Conservation (phyloP, 306 rosid species). For the Spatholobus suberectus region DNA sequence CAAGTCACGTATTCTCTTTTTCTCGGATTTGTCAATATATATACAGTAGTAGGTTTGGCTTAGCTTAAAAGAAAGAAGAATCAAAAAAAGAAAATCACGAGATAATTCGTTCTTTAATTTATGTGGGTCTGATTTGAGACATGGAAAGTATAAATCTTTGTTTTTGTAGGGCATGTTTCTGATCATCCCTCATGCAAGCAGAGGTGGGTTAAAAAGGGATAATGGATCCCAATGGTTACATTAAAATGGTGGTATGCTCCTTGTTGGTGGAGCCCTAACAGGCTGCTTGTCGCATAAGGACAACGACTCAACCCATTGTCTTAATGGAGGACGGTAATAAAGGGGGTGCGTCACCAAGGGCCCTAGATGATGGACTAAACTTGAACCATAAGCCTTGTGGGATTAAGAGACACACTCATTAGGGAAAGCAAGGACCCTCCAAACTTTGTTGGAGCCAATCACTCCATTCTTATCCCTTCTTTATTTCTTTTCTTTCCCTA, state of each 20-base stretch:
- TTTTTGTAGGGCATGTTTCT: conserved; percentile 9
- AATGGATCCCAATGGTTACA: conserved; percentile 35
- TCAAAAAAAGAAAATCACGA: background rate
- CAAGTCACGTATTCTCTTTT: conserved; percentile 25
- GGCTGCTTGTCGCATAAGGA: conserved; percentile 28
- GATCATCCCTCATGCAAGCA: conserved; percentile 19
- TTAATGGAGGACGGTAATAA: conserved; percentile 32
- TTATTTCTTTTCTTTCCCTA: conserved; percentile 42
- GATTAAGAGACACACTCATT: conserved; percentile 54
- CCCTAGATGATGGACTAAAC: conserved; percentile 44
- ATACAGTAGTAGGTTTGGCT: background rate
- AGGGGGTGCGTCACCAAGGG: conserved; percentile 50
- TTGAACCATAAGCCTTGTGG: conserved; percentile 50
- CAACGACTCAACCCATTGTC: conserved; percentile 37
- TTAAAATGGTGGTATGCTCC: background rate
- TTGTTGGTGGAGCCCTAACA: conserved; percentile 31
- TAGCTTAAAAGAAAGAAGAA: conserved; percentile 6
- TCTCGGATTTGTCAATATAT: conserved; percentile 33
- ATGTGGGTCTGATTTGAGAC: conserved; percentile 18
- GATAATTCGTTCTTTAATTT: background rate
- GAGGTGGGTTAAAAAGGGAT: conserved; percentile 21
- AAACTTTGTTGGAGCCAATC: conserved; percentile 55
- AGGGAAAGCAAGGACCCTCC: conserved; percentile 43
- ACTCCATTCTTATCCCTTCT: conserved; percentile 41
- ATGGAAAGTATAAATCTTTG: conserved; percentile 12